Base-by-base conservation (phyloP, 805 yeast species). In the Yarrowia deformans region DNA sequence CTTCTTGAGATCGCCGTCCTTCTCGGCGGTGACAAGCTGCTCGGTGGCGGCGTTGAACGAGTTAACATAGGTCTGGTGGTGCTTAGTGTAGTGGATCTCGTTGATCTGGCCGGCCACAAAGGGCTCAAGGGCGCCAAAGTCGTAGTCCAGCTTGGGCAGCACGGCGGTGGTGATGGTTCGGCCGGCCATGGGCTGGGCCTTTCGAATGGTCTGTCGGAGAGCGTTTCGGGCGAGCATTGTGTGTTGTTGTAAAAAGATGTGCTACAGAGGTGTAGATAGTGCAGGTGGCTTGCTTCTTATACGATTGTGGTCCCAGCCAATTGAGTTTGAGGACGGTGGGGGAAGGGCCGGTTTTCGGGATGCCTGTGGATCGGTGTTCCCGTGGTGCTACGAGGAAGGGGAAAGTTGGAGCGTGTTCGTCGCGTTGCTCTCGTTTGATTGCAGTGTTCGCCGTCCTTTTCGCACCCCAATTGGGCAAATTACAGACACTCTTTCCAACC, bases 31-130 rank as follows among this genome's bases (percentile, higher is more conserved):
- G 13, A 85, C 84, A 67, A 87, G 83, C 80, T 91, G 88, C 79
- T 90, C 96, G 73, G 85, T 78, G 32, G 95, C 92, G 34, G 87
- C 80, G 82, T 92, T 93, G 82, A 86, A 90, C 60, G 95, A 93
- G 77, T 85, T 90, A 73, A 91, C 97, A 76, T 92, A 92, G 42
- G 97, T 90, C 81, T 91, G 95, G 79, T 92, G 97, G 81, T 92
- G 97, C 84, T 93, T 93, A 73, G 88, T 84, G 85, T 92, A 90
- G 82, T 92, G 97, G 67, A 77, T 73, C 79, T 90, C 95, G 80
- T 91, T 93, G 81, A 92, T 92, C 77, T 90, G 87, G 55, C 93
- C 96, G 49, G 95, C 87, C 74, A 92, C 90, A 81, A 80, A 85
- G 70, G 97, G 97, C 82, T 92, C 97, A 68, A 92, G 83, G 32